Evolutionary conservation across 345 rosid genomes (phyloP).

Genomic region (Populus pruinosa): DNA sequence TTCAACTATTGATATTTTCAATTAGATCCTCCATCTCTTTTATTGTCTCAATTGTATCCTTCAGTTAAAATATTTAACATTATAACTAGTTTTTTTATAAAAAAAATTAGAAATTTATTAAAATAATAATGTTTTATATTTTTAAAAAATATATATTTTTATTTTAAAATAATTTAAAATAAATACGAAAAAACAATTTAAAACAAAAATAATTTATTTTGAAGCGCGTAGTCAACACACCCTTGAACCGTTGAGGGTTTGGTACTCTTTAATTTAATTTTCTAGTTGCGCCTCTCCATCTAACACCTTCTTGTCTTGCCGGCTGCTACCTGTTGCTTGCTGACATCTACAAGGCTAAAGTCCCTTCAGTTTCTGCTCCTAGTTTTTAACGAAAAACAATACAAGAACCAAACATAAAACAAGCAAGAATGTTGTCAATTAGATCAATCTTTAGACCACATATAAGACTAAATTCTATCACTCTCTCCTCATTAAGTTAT

Average conservation of each 20-base stretch:
- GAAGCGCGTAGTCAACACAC: not conserved
- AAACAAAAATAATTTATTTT: too few relatives aligned
- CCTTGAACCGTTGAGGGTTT: not conserved
- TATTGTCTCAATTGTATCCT: too few relatives aligned
- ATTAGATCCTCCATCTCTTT: too few relatives aligned
- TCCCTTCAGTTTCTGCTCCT: not conserved
- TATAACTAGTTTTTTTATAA: too few relatives aligned
- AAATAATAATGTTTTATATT: too few relatives aligned
- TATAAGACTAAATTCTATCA: not conserved
- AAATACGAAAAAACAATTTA: too few relatives aligned
- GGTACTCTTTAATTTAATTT: not conserved
- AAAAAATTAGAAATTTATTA: too few relatives aligned
- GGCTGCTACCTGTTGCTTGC: not conserved
- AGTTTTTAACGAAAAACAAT: conserved; percentile 14
- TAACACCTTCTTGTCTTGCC: not conserved
- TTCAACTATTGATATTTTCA: too few relatives aligned
- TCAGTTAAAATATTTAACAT: too few relatives aligned
- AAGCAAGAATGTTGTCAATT: conserved; percentile 6
- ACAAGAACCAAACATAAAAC: not conserved
- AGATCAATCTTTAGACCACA: conserved; percentile 21
- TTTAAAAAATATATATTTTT: too few relatives aligned
- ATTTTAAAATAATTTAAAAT: too few relatives aligned
- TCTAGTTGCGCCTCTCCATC: not conserved
- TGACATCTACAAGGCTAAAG: not conserved
- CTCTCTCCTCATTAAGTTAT: not conserved